Conservation (phyloP, 2,329 filamentous ascomycete genomes). For the Rhynchosporium secalis region DNA sequence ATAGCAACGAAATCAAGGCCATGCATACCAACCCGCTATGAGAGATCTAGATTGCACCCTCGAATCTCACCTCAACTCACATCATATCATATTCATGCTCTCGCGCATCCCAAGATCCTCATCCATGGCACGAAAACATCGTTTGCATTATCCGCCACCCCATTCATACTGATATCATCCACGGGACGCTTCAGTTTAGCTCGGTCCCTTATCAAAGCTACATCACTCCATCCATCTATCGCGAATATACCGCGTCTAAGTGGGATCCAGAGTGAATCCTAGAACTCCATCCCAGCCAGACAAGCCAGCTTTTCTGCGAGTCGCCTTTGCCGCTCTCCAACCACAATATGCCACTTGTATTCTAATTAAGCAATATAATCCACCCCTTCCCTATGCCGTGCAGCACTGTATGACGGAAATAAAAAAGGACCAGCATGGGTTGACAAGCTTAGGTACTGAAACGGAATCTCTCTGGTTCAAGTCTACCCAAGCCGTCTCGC, state of each 20-base stretch:
- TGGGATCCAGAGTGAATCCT: slow-evolving; percentile 2
- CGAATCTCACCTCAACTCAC: not conserved
- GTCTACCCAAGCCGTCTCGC: slow-evolving; percentile 80
- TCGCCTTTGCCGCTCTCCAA: slow-evolving; percentile 9
- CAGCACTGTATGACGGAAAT: slow-evolving; percentile 15
- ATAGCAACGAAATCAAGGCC: not conserved
- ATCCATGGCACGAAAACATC: slow-evolving; percentile 3
- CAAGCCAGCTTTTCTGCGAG: not conserved
- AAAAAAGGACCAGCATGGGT: slow-evolving; percentile 8
- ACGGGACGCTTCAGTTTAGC: not conserved
- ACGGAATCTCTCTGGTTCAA: slow-evolving; percentile 85
- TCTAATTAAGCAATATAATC: slow-evolving; percentile 14
- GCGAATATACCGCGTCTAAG: not conserved
- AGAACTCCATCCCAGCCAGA: slow-evolving; percentile 12
- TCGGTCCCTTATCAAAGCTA: not conserved
- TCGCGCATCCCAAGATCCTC: not conserved
- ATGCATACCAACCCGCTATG: not conserved
- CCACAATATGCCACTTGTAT: slow-evolving; percentile 5
- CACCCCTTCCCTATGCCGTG: slow-evolving; percentile 30
- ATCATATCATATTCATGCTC: not conserved
- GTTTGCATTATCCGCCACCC: slow-evolving; percentile 7
- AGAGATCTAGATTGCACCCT: not conserved
- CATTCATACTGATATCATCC: not conserved
- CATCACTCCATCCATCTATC: not conserved
- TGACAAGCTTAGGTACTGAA: slow-evolving; percentile 51